Conservation (phyloP, 768 basidiomycete genomes). For the Lentinula guzmanii region DNA sequence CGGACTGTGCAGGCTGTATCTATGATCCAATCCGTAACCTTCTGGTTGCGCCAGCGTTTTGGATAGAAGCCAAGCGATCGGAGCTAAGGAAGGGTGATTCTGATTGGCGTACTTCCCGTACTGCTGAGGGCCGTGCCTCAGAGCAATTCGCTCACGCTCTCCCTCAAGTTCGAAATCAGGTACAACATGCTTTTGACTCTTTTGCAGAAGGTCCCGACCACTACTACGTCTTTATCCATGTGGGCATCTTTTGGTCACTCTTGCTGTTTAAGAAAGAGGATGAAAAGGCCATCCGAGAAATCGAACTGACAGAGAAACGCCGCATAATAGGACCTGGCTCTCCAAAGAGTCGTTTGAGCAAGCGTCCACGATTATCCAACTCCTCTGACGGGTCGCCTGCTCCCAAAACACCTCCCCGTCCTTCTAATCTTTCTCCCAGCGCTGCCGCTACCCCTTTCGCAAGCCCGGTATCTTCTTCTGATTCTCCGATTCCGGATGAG, state of each 20-base stretch:
- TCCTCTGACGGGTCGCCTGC: too few relatives aligned
- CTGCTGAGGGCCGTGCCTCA: background rate
- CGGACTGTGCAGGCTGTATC: background rate
- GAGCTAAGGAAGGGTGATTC: background rate
- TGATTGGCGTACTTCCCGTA: background rate
- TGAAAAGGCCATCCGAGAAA: background rate
- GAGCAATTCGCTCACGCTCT: background rate
- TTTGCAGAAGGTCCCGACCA: background rate
- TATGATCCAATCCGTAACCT: background rate
- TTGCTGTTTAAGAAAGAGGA: background rate
- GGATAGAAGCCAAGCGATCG: background rate
- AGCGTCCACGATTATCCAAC: too few relatives aligned
- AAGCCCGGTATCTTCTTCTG: too few relatives aligned
- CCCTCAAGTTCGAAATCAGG: background rate
- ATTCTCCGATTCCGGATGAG: too few relatives aligned
- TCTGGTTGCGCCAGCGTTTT: background rate
- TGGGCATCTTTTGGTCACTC: background rate
- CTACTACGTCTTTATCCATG: background rate
- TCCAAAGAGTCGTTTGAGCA: too few relatives aligned
- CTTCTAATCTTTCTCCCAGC: too few relatives aligned
- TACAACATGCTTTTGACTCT: background rate
- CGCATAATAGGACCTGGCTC: too few relatives aligned
- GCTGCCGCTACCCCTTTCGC: too few relatives aligned
- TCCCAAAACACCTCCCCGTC: too few relatives aligned
- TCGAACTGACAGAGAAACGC: rapidly evolving